A percentile compares a stretch with the other conserved stretches of the same genome.
Evolutionary conservation across 768 basidiomycete genomes (phyloP).

Genomic region (Boletus rufocinnamomeus): DNA sequence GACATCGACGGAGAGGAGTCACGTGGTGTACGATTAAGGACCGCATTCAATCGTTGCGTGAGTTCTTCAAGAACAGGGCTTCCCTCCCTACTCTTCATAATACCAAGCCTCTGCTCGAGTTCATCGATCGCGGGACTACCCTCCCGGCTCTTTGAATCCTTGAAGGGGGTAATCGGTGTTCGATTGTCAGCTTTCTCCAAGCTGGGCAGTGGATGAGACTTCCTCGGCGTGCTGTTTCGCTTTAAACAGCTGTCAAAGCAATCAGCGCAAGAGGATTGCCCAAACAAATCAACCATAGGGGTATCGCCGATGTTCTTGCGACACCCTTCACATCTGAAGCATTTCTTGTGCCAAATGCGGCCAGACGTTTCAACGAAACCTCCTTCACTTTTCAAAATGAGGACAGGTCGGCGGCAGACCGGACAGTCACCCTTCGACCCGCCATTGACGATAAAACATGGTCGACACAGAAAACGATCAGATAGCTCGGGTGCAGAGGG

Average conservation of each 20-base stretch:
- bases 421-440: conserved; percentile 78
- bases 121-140: conserved; percentile 65
- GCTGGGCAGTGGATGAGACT: conserved; percentile 40
- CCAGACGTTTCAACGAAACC: conserved; percentile 71
- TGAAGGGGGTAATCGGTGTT: conserved; percentile 49
- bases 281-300: conserved; percentile 84
- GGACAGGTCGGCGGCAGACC: conserved; percentile 66
- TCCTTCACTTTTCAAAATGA: conserved; percentile 75
- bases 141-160: conserved; percentile 48
- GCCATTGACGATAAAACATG: conserved; percentile 70
- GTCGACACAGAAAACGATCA: conserved; percentile 69
- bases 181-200: conserved; percentile 32
- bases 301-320: conserved; percentile 68
- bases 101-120: conserved; percentile 60
- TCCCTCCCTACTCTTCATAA: conserved; percentile 52
- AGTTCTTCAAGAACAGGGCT: conserved; percentile 58
- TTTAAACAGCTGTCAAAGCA: conserved; percentile 80
- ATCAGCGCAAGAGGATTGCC: conserved; percentile 73
- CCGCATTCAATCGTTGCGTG: conserved; percentile 44
- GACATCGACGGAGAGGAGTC: conserved; percentile 32
- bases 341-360: conserved; percentile 78
- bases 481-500: conserved; percentile 36
- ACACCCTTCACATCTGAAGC: conserved; percentile 77
- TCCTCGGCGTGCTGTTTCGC: conserved; percentile 44
- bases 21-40: conserved; percentile 38